These are phyloP conservation scores for Colletotrichum higginsianum DNA, from an alignment of 2,329 filamentous ascomycete species.

Conservation along the genomic window DNA sequence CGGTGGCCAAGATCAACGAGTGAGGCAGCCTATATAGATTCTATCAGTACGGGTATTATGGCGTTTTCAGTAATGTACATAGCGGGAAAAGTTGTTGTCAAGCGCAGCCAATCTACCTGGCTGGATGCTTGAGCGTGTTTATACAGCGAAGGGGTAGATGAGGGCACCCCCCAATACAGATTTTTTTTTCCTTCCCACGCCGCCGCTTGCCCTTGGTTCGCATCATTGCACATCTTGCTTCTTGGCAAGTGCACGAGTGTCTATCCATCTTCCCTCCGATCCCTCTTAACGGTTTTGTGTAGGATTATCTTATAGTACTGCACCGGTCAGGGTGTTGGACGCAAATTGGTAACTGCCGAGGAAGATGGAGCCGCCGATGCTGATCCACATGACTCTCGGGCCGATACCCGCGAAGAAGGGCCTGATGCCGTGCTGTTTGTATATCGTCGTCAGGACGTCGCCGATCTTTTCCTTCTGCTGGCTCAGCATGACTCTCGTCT, in stretches of 20 bases:
- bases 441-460: constrained; percentile 75
- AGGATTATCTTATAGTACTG: constrained; percentile 15
- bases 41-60: constrained; percentile 38
- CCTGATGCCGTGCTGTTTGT: constrained; percentile 73
- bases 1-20: not conserved
- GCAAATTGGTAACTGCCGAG: constrained; percentile 93
- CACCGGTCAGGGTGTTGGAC: constrained; percentile 77
- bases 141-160: constrained; percentile 27
- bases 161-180: constrained; percentile 25
- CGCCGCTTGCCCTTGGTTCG: not conserved
- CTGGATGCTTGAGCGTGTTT: constrained; percentile 24
- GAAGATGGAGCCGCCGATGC: constrained; percentile 93
- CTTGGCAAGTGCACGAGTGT: not conserved
- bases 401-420: constrained; percentile 84
- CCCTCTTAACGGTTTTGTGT: not conserved
- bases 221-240: not conserved
- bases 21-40: constrained; percentile 21
- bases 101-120: constrained; percentile 19
- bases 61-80: constrained; percentile 41
- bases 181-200: not conserved
- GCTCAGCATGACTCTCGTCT: constrained; percentile 96
- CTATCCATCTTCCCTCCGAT: not conserved
- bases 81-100: constrained; percentile 35
- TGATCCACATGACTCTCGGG: constrained; percentile 94
- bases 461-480: constrained; percentile 74